Base-by-base conservation (phyloP, 1,284 basidiomycete genomes). In the Irpex sp. region DNA sequence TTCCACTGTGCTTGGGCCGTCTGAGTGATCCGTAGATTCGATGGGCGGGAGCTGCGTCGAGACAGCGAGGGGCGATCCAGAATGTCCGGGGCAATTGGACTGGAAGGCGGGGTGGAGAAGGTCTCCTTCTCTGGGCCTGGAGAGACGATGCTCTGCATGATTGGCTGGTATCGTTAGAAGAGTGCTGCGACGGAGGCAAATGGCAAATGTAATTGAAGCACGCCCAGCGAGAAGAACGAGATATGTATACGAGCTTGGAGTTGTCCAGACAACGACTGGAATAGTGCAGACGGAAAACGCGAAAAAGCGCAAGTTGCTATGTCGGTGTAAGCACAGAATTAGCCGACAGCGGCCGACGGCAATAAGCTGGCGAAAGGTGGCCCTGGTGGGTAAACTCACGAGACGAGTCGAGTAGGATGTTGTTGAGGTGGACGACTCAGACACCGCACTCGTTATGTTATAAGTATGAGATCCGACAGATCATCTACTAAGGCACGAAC, bases 31-130 rank as follows among this genome's bases (percentile, higher is more conserved):
- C 68, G 66, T 17, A 77, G 69, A 60, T 55, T 75, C 59, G 67
- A 75, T 53, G 72, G 77, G 60, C 67, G 68, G 61, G 65, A 70
- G 62, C 62, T 61, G 53, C 71, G 72, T 62, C 75, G 70, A 11
- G 74, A 75, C 15, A 75, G 65, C 11, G 74, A 76, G 8, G 74
- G 74, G 13, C 69, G 68, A 56, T 65, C 63, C 36, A 65, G 61
- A 31, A 79, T 74, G 57, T 73, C 69, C 58, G 65, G 51, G 67
- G 74, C 71, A 61, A 69, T 69, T 65, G 87, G 78, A 2, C 85
- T 85, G 7, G 83, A 81, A 11, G 87, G 86, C 49, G 87, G 88
- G 11, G 88, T 89, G 51, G 82, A 82, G 72, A 86, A 88, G 50
- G 78, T 77, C 65, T 90, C 86, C 58, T 71, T 70, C 64, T 83